A percentile compares a stretch with the other conserved stretches of the same genome.
These are phyloP conservation scores for Populus ilicifolia DNA, from an alignment of 345 rosid genomes.

Conservation along the genomic window DNA sequence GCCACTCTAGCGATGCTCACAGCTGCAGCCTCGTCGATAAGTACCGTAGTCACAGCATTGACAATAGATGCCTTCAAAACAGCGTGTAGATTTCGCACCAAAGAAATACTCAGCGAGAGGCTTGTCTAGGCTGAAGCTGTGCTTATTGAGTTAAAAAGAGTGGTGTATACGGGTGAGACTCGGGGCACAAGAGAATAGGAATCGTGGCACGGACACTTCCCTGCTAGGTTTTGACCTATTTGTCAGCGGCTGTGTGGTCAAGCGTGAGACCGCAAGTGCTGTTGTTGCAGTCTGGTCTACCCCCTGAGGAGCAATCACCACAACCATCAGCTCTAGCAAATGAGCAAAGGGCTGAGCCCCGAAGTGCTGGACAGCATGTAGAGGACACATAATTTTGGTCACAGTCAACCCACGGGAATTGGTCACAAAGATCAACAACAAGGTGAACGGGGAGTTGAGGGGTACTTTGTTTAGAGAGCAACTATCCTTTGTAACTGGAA, in stretches of 20 bases:
- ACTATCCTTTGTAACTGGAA: slow-evolving; percentile 57
- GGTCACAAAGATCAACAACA: slow-evolving; percentile 70
- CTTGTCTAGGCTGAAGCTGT: slow-evolving; percentile 18
- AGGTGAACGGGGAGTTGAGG: slow-evolving; percentile 44
- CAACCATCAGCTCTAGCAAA: slow-evolving; percentile 38
- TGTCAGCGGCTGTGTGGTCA: slow-evolving; percentile 46
- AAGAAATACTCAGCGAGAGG: slow-evolving; percentile 34
- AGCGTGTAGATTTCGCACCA: slow-evolving; percentile 37
- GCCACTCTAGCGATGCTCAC: slow-evolving; percentile 48
- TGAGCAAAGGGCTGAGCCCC: slow-evolving; percentile 58
- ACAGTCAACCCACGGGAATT: slow-evolving; percentile 59
- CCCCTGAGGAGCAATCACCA: slow-evolving; percentile 44
- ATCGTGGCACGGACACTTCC: slow-evolving; percentile 28
- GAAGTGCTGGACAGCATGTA: slow-evolving; percentile 45
- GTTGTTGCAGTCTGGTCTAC: slow-evolving; percentile 68
- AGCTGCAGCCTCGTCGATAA: slow-evolving; percentile 28
- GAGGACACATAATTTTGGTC: slow-evolving; percentile 51
- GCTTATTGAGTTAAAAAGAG: slow-evolving; percentile 27
- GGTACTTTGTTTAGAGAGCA: slow-evolving; percentile 55
- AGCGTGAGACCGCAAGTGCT: slow-evolving; percentile 52
- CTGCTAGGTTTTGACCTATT: slow-evolving; percentile 61
- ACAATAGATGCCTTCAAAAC: slow-evolving; percentile 50
- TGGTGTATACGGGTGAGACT: not conserved
- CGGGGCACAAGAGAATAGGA: slow-evolving; percentile 29
- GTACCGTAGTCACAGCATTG: slow-evolving; percentile 40